Conservation (phyloP, 495 filamentous ascomycete genomes). For the Tirmania nivea region DNA sequence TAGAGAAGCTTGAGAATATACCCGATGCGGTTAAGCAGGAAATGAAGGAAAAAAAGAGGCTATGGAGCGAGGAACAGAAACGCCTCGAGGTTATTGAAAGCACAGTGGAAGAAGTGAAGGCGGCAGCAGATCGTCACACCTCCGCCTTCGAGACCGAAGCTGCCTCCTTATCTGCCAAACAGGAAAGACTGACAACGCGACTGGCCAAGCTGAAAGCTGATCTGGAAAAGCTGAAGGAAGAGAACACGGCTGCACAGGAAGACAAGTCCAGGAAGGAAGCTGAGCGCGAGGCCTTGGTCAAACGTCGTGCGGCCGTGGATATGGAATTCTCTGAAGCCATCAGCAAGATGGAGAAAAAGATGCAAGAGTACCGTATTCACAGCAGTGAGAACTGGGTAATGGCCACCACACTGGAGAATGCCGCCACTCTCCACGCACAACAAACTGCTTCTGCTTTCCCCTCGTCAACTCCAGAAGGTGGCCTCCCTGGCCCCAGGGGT, state of each 20-base stretch:
- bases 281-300: constrained; percentile 9
- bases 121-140: constrained; percentile 13
- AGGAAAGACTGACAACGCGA: constrained; percentile 11
- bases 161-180: constrained; percentile 12
- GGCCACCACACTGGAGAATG: constrained; percentile 11
- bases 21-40: constrained; percentile 16
- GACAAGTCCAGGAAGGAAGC: constrained; percentile 7
- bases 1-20: constrained; percentile 10
- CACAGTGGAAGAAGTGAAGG: constrained; percentile 14
- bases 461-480: constrained; percentile 10
- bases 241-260: constrained; percentile 7
- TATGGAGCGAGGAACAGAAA: constrained; percentile 12
- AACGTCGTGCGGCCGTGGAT: constrained; percentile 10
- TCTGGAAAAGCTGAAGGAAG: constrained; percentile 10
- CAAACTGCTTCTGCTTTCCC: constrained; percentile 8
- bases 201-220: constrained; percentile 12
- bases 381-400: constrained; percentile 13
- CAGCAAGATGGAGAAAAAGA: constrained; percentile 13
- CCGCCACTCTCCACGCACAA: constrained; percentile 6
- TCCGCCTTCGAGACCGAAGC: constrained; percentile 15
- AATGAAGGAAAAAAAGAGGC: constrained; percentile 16
- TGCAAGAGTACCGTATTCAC: constrained; percentile 9
- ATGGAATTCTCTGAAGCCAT: constrained; percentile 16
- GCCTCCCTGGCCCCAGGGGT: constrained; percentile 5
- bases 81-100: constrained; percentile 10